Conservation (phyloP, 2,329 filamentous ascomycete genomes). For the Paecilomyces dactylethromorphus region DNA sequence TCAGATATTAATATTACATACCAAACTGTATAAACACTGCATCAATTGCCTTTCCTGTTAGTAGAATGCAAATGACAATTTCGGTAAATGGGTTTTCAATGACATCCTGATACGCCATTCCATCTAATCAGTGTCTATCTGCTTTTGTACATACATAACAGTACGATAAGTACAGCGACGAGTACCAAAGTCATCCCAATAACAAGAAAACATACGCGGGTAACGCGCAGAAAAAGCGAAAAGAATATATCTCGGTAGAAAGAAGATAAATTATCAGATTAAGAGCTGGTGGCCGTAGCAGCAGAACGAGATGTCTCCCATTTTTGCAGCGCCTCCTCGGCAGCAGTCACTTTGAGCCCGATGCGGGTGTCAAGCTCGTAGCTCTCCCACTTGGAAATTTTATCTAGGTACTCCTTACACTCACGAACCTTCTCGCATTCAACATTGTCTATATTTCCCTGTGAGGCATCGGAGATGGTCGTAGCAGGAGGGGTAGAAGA, state of each 20-base stretch:
- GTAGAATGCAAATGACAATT: background rate
- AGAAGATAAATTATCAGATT: background rate
- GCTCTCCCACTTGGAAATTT: slow-evolving; percentile 53
- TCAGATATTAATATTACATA: too few species aligned
- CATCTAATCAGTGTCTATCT: background rate
- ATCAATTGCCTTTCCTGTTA: background rate
- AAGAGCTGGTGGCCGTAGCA: background rate
- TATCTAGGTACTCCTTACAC: slow-evolving; percentile 51
- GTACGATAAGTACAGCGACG: background rate
- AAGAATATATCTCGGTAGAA: background rate
- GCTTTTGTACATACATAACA: background rate
- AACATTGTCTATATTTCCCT: slow-evolving; percentile 10
- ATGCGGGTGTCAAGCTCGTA: slow-evolving; percentile 57
- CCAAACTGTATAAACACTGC: background rate
- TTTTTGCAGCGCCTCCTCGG: slow-evolving; percentile 36
- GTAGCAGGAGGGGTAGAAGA: background rate
- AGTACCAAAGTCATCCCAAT: background rate
- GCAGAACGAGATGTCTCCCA: slow-evolving; percentile 30
- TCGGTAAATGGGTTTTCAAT: background rate
- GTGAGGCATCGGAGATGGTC: slow-evolving; percentile 4
- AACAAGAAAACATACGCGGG: background rate
- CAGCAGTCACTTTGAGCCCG: slow-evolving; percentile 43
- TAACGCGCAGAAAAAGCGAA: background rate
- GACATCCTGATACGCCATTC: background rate
- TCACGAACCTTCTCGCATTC: slow-evolving; percentile 41